Percentiles rank a stretch among this genome's conserved stretches.
phyloP scores from a whole-genome alignment of 306 rosid genomes.

The Sechiopsis laciniata region DNA sequence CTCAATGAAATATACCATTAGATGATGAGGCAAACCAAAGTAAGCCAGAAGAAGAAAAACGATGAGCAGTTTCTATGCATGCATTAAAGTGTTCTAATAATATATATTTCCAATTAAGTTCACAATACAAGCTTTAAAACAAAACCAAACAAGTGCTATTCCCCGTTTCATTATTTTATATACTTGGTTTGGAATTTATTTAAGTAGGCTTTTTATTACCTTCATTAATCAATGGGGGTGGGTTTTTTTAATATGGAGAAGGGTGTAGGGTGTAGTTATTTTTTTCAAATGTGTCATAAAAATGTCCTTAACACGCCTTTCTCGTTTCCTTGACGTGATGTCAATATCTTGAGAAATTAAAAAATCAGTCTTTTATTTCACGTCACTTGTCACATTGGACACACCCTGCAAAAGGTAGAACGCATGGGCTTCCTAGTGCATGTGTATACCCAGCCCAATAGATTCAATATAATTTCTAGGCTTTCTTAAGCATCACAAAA shows the following conservation, averaged over 20 bases:
- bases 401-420: background rate
- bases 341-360: background rate
- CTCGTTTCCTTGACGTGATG: background rate
- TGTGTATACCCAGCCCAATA: background rate
- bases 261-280: background rate
- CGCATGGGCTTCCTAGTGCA: background rate
- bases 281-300: background rate
- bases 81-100: too few relatives aligned
- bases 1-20: background rate
- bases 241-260: background rate
- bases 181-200: background rate
- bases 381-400: background rate
- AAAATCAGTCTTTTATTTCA: background rate
- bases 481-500: slow-evolving; percentile 5
- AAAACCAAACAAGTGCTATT: background rate
- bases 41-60: too few relatives aligned
- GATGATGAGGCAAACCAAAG: background rate
- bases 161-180: background rate
- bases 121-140: too few relatives aligned
- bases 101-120: too few relatives aligned
- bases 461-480: background rate
- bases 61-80: too few relatives aligned
- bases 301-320: too few relatives aligned
- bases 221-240: background rate
- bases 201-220: background rate